These are phyloP conservation scores for Lasiosphaeria hispida DNA, from an alignment of 495 filamentous ascomycete species.

Conservation along the genomic window DNA sequence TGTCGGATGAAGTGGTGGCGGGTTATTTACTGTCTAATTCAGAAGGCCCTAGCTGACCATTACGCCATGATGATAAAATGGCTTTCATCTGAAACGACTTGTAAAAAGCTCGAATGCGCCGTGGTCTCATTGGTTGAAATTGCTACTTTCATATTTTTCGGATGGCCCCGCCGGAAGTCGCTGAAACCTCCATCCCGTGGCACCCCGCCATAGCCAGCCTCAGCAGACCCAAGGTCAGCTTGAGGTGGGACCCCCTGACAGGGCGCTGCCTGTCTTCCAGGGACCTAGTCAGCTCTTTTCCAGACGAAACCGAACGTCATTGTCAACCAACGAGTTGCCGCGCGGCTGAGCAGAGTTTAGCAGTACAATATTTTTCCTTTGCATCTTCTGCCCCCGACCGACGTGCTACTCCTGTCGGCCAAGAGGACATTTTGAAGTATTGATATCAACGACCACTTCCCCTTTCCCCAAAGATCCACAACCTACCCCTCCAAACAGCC, in stretches of 20 bases:
- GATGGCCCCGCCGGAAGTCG: constrained; percentile 27
- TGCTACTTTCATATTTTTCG: background rate
- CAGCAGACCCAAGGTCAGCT: too few species aligned
- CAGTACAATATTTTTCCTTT: background rate
- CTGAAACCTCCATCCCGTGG: constrained; percentile 23
- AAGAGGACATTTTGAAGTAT: background rate
- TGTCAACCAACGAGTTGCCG: constrained; percentile 15
- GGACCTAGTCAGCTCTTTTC: background rate
- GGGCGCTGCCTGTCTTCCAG: constrained; percentile 11
- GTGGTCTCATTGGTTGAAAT: background rate
- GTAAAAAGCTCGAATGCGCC: background rate
- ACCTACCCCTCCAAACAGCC: background rate
- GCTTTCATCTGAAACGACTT: too few species aligned
- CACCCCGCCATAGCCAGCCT: background rate
- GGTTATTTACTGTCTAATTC: too few species aligned
- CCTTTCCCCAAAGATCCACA: background rate
- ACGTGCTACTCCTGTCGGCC: background rate
- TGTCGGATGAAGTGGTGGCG: too few species aligned
- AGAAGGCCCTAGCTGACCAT: too few species aligned
- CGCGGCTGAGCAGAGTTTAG: constrained; percentile 4
- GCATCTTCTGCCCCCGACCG: background rate
- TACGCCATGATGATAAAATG: too few species aligned
- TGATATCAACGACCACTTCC: background rate
- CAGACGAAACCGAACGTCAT: constrained; percentile 5
- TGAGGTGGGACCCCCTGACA: background rate